Percentiles rank a stretch among this genome's conserved stretches.
Evolutionary conservation across 1,284 basidiomycete genomes (phyloP).

Genomic region (Ganoderma sp.): DNA sequence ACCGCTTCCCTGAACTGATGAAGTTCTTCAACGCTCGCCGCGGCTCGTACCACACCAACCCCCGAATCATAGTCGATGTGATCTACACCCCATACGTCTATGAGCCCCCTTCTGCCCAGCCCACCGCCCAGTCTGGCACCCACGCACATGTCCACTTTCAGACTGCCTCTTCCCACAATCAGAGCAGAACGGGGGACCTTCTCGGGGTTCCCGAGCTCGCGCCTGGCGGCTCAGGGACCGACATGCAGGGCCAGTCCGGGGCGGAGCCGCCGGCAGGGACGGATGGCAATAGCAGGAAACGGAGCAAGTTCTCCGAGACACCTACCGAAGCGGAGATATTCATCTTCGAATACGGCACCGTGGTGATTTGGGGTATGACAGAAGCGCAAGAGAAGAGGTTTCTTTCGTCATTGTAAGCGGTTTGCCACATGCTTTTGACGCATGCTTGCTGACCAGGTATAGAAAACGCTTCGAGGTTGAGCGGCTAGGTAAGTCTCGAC

Average conservation of each 20-base stretch:
- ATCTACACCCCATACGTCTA: slow-evolving; percentile 87
- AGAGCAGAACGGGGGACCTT: slow-evolving; percentile 61
- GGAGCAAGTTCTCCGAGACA: slow-evolving; percentile 68
- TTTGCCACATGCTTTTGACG: slow-evolving; percentile 8
- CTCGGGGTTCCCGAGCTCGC: slow-evolving; percentile 75
- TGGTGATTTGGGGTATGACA: slow-evolving; percentile 98
- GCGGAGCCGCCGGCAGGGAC: slow-evolving; percentile 43
- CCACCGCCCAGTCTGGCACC: slow-evolving; percentile 24
- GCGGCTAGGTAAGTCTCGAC: slow-evolving; percentile 64
- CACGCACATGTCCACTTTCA: slow-evolving; percentile 42
- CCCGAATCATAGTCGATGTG: slow-evolving; percentile 80
- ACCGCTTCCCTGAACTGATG: slow-evolving; percentile 85
- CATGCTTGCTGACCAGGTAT: slow-evolving; percentile 29
- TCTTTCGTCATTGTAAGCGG: slow-evolving; percentile 81
- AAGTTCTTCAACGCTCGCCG: slow-evolving; percentile 88
- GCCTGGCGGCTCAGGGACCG: slow-evolving; percentile 32
- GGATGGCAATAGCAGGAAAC: slow-evolving; percentile 48
- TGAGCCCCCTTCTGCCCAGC: slow-evolving; percentile 49
- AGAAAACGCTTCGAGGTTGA: slow-evolving; percentile 95
- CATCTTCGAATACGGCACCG: slow-evolving; percentile 91
- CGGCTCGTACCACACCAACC: slow-evolving; percentile 82
- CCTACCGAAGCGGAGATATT: slow-evolving; percentile 87
- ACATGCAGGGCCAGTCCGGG: slow-evolving; percentile 3
- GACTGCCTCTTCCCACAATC: slow-evolving; percentile 30
- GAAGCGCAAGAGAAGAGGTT: slow-evolving; percentile 90